Base-by-base conservation (phyloP, 805 yeast genomes). In the Myxozyma geophila region DNA sequence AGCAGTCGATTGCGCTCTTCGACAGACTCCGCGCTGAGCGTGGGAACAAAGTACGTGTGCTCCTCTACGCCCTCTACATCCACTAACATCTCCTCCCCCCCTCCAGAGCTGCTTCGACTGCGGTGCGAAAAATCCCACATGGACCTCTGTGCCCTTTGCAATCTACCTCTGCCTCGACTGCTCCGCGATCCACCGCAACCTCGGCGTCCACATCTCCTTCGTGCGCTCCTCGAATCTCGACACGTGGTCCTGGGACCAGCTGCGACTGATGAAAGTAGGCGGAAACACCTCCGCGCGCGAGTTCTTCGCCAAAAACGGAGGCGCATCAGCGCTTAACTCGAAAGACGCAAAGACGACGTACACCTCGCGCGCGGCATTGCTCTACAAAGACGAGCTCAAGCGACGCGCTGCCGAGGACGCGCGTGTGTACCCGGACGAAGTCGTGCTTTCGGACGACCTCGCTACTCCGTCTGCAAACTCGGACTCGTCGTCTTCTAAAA, bases 141-240 rank as follows among this genome's bases (percentile, higher is more conserved):
- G 99, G 99, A 90, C 99, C 2, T 93, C 98, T 13, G 92, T 93
- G 60, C 97, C 98, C 13, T 93, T 90, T 77, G 99, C 98, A 60
- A 89, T 92, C 58, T 84, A 92, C 75, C 79, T 95, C 63, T 95
- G 99, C 80, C 82, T 92, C 65, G 96, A 95, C 76, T 95, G 99
- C 77, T 89, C 97, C 59, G 92, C 98, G 2, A 91, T 89, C 58
- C 99, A 95, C 80, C 85, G 99, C 77, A 92, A 92, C 76, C 78
- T 95, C 78, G 99, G 99, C 64, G 98, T 92, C 44, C 99, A 95
- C 76, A 87, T 95, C 72, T 85, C 98, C 44, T 95, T 95, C 80
- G 98, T 95, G 63, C 90, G 92, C 75, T 90, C 97, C 36, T 85
- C 95, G 36, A 89, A 87, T 69, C 82, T 95, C 79, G 99, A 95